Evolutionary conservation across 2,329 filamentous ascomycete species (phyloP), one percentile per base, ranked within the genome.

Genomic region (Aciculosporium take): DNA sequence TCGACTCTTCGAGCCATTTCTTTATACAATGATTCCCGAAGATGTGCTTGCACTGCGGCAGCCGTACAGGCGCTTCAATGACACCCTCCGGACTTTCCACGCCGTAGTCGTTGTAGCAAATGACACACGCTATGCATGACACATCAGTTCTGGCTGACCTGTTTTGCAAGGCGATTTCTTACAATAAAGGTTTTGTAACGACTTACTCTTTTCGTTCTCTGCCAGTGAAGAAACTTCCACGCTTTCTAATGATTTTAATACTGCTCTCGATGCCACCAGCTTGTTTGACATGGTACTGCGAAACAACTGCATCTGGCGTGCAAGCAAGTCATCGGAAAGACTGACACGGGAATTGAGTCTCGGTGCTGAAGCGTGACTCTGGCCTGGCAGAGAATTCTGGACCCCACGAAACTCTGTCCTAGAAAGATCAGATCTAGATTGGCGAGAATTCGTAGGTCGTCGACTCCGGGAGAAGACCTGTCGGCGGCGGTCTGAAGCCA

Each of bases 21-120:
- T 72, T 76, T 47, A 81, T 75, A 54, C 76, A 81, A 48, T 71
- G 65, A 42, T 78, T 67, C 15, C 76, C 76, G 53, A 81, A 81
- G 6, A 80, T 56, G 49, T 81, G 76, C 48, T 72, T 74, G 62
- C 76, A 81, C 48, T 67, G 71, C 2, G 76, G 76, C 15, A 80
- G 56, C 17, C 72, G 70, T 13, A 79, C 54, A 1, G 76, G 72
- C 3, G 57, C 61, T 52, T 81, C 76, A 35, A 62, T 66, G 17
- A 72, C 56, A 1, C 74, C 75, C 47, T 80, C 76, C 0, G 75
- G 74, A 23, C 68, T 74, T 43, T 61, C 54, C 12, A 67, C 61
- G 27, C 72, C 73, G 49, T 71, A 79, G 7, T 77, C 72, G 47
- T 77, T 78, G 51, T 79, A 79, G 57, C 76, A 80, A 44, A 80